A percentile compares a stretch with the other conserved stretches of the same genome.
phyloP scores from a whole-genome alignment of 2,329 filamentous ascomycete genomes.

The Talaromyces sp. region DNA sequence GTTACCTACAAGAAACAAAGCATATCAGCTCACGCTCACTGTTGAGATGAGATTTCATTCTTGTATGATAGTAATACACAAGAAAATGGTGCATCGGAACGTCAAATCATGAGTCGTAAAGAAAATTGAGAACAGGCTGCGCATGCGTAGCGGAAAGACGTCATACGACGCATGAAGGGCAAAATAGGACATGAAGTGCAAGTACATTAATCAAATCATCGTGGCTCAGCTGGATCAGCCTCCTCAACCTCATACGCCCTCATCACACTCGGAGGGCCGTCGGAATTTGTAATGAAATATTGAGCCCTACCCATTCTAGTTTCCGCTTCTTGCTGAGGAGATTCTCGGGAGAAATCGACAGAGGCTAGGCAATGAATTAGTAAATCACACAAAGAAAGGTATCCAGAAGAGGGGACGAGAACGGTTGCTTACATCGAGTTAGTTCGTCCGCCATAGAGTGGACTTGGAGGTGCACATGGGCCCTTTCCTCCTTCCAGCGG shows the following conservation, averaged over 20 bases:
- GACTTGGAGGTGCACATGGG: slow-evolving; percentile 34
- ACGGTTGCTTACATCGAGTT: slow-evolving; percentile 29
- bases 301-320: slow-evolving; percentile 32
- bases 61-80: slow-evolving; percentile 1
- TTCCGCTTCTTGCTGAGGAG: slow-evolving; percentile 23
- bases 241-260: slow-evolving; percentile 40
- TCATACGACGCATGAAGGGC: neutral
- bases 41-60: slow-evolving; percentile 11
- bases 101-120: neutral
- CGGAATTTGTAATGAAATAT: slow-evolving; percentile 31
- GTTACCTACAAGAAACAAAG: slow-evolving; percentile 31
- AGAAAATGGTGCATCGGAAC: neutral
- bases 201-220: slow-evolving; percentile 9
- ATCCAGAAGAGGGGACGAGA: neutral
- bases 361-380: slow-evolving; percentile 15
- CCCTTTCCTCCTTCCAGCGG: slow-evolving; percentile 60
- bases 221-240: slow-evolving; percentile 19
- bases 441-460: slow-evolving; percentile 38
- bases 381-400: neutral
- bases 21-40: slow-evolving; percentile 11
- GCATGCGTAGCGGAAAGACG: neutral
- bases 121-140: neutral
- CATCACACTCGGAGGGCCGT: slow-evolving; percentile 31
- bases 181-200: slow-evolving; percentile 5
- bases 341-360: slow-evolving; percentile 23